These are phyloP conservation scores for Magnaporthiopsis rhizophila DNA, from an alignment of 2,329 filamentous ascomycete genomes.

Conservation along the genomic window DNA sequence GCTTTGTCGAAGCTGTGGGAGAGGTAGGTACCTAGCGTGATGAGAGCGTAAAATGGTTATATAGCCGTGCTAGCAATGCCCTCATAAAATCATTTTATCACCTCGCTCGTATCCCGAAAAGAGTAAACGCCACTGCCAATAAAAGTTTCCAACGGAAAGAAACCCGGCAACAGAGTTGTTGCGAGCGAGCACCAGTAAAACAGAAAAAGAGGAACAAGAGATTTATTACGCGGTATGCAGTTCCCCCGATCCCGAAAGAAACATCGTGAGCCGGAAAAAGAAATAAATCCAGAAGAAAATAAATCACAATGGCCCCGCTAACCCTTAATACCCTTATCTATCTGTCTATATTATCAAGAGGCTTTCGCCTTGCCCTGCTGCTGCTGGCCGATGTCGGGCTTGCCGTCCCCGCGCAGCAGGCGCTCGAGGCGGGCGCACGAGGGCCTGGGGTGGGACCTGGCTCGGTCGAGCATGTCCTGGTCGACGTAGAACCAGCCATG, in stretches of 20 bases:
- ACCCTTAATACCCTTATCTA: not conserved
- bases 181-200: no score
- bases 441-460: slow-evolving; percentile 44
- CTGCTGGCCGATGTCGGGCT: no score
- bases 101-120: no score
- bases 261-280: not conserved
- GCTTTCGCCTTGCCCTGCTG: not conserved
- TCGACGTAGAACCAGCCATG: slow-evolving; percentile 85
- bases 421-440: slow-evolving; percentile 43
- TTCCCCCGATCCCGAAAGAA: not conserved
- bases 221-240: not conserved
- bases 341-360: not conserved
- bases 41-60: no score
- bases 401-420: slow-evolving; percentile 17
- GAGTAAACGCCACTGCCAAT: no score
- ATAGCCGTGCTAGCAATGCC: no score
- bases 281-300: not conserved
- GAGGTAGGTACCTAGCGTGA: no score
- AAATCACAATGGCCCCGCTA: slow-evolving; percentile 2
- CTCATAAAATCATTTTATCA: no score
- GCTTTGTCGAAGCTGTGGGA: no score
- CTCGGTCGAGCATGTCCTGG: slow-evolving; percentile 67
- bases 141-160: no score
- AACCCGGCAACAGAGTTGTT: no score
- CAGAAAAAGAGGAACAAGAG: not conserved